Conservation (phyloP, 148 eudicot genomes). For the Rhododendron henanense region DNA sequence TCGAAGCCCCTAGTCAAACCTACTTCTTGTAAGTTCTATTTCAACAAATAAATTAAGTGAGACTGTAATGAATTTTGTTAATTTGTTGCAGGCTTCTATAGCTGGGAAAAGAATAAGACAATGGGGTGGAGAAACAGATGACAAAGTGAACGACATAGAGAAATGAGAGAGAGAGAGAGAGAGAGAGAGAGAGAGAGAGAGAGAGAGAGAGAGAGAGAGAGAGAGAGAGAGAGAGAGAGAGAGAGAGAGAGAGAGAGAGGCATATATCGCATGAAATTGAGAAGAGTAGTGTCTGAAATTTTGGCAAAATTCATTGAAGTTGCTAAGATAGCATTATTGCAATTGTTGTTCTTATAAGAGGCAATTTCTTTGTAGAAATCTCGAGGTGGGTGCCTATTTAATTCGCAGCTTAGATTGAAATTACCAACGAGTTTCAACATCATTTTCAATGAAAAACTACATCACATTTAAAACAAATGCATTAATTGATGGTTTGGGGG, state of each 20-base stretch:
- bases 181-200: too few species aligned
- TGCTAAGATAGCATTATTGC: not conserved
- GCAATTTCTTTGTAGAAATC: not conserved
- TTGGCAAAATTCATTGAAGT: not conserved
- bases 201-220: not conserved
- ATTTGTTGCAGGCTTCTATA: conserved; percentile 43
- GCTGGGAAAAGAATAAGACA: conserved; percentile 44
- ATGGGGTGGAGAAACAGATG: conserved; percentile 38
- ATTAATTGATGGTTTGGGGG: not conserved
- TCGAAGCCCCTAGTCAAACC: not conserved
- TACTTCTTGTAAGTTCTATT: too few species aligned
- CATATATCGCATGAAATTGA: not conserved
- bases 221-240: too few species aligned
- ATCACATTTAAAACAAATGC: not conserved
- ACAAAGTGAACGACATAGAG: not conserved
- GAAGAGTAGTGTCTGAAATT: not conserved
- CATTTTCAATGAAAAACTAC: not conserved
- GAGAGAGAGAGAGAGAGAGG: not conserved
- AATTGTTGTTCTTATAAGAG: not conserved
- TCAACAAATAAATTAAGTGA: not conserved
- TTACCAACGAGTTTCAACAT: not conserved
- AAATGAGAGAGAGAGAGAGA: not conserved
- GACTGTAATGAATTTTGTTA: not conserved
- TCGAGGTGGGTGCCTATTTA: not conserved
- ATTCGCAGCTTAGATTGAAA: not conserved